These are phyloP conservation scores for Penicillium olsonii DNA, from an alignment of 2,329 filamentous ascomycete species.

Conservation along the genomic window DNA sequence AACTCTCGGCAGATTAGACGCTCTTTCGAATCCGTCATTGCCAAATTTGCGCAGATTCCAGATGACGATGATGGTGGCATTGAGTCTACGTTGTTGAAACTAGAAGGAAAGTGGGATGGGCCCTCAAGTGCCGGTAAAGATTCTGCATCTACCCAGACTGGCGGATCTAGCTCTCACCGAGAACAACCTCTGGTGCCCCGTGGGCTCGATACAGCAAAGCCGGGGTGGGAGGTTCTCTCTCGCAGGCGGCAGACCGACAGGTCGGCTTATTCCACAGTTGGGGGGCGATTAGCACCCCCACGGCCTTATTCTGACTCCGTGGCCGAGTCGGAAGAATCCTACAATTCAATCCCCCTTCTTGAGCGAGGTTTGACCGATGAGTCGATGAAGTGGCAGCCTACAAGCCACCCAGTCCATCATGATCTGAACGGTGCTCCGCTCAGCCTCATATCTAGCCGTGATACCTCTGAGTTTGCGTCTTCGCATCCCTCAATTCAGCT, in stretches of 20 bases:
- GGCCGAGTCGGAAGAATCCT: conserved; percentile 70
- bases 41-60: conserved; percentile 82
- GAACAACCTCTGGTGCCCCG: neutral
- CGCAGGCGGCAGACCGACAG: conserved; percentile 28
- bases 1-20: conserved; percentile 59
- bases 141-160: conserved; percentile 5
- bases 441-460: conserved; percentile 29
- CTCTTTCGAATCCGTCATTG: conserved; percentile 86
- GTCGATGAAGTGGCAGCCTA: conserved; percentile 51
- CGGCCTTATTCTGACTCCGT: conserved; percentile 45
- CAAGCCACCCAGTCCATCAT: conserved; percentile 17
- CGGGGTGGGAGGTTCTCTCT: conserved; percentile 18
- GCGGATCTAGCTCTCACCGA: neutral
- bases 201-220: conserved; percentile 9
- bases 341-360: conserved; percentile 74
- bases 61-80: conserved; percentile 88
- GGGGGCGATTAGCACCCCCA: conserved; percentile 30
- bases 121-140: conserved; percentile 23
- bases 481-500: conserved; percentile 54
- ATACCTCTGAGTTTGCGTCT: conserved; percentile 37
- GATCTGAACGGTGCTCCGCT: conserved; percentile 27
- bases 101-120: conserved; percentile 79
- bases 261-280: conserved; percentile 29
- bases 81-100: conserved; percentile 86
- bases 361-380: conserved; percentile 61